Percentiles rank a stretch among this genome's conserved stretches.
These are phyloP conservation scores for Trametes villosa DNA, from an alignment of 768 basidiomycete species.

Conservation along the genomic window DNA sequence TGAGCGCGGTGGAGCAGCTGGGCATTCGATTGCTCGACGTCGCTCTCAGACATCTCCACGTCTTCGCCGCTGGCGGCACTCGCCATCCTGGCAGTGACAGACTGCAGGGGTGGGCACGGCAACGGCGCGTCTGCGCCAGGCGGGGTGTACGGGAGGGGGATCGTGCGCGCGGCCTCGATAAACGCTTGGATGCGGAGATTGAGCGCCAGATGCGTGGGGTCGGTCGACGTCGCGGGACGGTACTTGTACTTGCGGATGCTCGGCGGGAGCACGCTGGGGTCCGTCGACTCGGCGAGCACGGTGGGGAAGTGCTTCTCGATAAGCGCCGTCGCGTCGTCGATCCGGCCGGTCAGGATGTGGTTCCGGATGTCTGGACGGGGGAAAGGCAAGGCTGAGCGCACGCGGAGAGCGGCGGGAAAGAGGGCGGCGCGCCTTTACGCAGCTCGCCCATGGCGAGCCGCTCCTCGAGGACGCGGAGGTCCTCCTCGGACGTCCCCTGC, in stretches of 20 bases:
- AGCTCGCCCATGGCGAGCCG: conserved; percentile 42
- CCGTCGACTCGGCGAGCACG: conserved; percentile 51
- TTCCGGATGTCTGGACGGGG: conserved; percentile 61
- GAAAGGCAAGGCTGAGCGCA: conserved; percentile 9
- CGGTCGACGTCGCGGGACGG: conserved; percentile 62
- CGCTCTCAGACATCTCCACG: conserved; percentile 30
- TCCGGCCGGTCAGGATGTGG: conserved; percentile 74
- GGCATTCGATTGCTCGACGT: conserved; percentile 39
- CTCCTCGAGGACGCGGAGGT: conserved; percentile 47
- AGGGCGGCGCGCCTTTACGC: conserved; percentile 54
- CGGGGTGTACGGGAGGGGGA: conserved; percentile 56
- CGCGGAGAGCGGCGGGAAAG: background rate
- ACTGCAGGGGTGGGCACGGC: conserved; percentile 19
- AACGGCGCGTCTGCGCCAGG: conserved; percentile 18
- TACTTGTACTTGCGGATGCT: conserved; percentile 46
- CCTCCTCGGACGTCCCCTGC: conserved; percentile 41
- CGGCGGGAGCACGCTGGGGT: conserved; percentile 20
- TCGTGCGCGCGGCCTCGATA: conserved; percentile 81
- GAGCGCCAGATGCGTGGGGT: conserved; percentile 76
- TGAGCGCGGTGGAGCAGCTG: conserved; percentile 59
- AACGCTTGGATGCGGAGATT: conserved; percentile 89
- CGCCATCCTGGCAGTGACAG: background rate
- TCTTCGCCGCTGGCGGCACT: conserved; percentile 12
- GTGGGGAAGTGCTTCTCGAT: conserved; percentile 76
- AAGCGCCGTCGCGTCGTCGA: conserved; percentile 68